Percentiles rank a stretch among this genome's conserved stretches.
Evolutionary conservation across 1,284 basidiomycete genomes (phyloP).

Genomic region (Amylostereum chailletii): DNA sequence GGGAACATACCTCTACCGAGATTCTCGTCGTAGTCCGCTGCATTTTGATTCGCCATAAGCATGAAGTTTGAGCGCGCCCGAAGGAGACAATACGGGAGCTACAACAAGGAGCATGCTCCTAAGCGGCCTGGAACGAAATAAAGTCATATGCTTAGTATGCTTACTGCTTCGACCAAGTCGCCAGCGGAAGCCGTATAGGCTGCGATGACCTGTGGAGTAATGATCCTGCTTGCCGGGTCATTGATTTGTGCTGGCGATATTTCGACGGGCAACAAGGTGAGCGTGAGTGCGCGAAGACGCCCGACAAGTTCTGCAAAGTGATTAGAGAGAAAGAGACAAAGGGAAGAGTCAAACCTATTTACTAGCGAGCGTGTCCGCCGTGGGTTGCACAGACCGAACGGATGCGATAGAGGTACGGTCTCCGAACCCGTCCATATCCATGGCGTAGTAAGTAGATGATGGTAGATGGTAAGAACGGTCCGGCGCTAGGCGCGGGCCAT

Average conservation of each 20-base stretch:
- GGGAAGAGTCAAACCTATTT: constrained; percentile 14
- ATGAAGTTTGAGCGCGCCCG: constrained; percentile 74
- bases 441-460: background rate
- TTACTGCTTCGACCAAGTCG: constrained; percentile 73
- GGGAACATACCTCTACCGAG: constrained; percentile 53
- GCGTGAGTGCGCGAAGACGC: constrained; percentile 70
- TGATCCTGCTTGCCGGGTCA: constrained; percentile 61
- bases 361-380: constrained; percentile 71
- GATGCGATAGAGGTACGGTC: constrained; percentile 41
- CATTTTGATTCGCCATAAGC: constrained; percentile 62
- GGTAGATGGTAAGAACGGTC: background rate
- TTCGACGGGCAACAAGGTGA: constrained; percentile 76
- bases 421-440: constrained; percentile 23
- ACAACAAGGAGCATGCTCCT: background rate
- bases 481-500: background rate
- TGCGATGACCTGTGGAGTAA: constrained; percentile 60
- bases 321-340: background rate
- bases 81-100: constrained; percentile 79
- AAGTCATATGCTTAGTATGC: constrained; percentile 15
- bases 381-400: constrained; percentile 40
- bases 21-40: constrained; percentile 84
- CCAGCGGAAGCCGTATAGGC: constrained; percentile 63
- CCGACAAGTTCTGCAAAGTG: constrained; percentile 59
- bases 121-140: background rate
- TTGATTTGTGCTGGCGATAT: constrained; percentile 52